phyloP scores from a whole-genome alignment of 306 rosid genomes.

The Hippophae tibetana region DNA sequence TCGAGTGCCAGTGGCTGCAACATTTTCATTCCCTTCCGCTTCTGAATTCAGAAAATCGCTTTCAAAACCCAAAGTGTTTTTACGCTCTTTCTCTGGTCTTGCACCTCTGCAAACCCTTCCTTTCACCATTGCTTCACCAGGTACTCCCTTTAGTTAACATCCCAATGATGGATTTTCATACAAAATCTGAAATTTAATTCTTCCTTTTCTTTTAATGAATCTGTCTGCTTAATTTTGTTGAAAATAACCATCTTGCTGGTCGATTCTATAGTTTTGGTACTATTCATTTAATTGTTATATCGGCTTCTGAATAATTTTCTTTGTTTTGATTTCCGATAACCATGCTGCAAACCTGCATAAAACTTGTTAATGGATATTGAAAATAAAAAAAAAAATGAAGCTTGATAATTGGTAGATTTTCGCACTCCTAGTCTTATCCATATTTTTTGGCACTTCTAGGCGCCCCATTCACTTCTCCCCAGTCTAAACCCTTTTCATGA shows the following conservation, averaged over 20 bases:
- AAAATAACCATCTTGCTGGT: background rate
- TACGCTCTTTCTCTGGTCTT: constrained; percentile 54
- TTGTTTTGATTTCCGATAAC: background rate
- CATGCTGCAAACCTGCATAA: background rate
- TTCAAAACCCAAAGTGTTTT: constrained; percentile 27
- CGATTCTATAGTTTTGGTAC: too few species aligned
- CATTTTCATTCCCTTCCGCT: constrained; percentile 13
- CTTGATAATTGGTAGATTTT: background rate
- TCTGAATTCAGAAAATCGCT: constrained; percentile 16
- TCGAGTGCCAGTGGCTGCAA: constrained; percentile 19
- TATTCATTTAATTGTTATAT: too few species aligned
- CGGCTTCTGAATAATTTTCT: too few species aligned
- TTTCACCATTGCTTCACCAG: constrained; percentile 37
- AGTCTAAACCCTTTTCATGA: too few species aligned
- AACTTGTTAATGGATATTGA: background rate
- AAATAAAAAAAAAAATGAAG: background rate
- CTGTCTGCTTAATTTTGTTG: background rate
- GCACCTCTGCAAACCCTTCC: constrained; percentile 33
- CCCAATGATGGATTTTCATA: background rate
- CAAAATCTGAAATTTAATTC: background rate
- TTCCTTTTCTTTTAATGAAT: background rate
- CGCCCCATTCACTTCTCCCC: too few species aligned
- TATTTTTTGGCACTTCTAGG: background rate
- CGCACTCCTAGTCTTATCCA: background rate
- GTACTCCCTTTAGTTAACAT: constrained; percentile 17